phyloP scores from a whole-genome alignment of 257 asterid species.

The Leptodermis oblonga region DNA sequence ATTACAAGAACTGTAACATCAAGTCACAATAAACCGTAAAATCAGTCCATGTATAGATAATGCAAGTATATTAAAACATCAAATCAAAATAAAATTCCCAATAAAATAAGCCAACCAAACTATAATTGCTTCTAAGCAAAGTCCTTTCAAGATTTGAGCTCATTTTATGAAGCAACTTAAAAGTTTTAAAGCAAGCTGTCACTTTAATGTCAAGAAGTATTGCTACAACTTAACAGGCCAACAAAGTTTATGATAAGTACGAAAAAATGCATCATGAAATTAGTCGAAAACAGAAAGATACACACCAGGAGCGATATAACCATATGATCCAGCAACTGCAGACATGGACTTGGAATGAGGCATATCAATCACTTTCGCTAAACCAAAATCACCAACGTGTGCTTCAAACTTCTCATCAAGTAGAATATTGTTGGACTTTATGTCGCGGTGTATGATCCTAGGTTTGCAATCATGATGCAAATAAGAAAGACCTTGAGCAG shows the following conservation, averaged over 20 bases:
- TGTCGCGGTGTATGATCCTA: slow-evolving; percentile 82
- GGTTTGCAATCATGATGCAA: slow-evolving; percentile 91
- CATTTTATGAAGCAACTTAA: neutral
- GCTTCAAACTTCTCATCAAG: slow-evolving; percentile 92
- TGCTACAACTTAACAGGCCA: neutral
- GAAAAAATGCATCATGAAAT: neutral
- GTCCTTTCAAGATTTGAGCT: neutral
- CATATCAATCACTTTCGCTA: slow-evolving; percentile 95
- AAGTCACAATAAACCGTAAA: too few relatives aligned
- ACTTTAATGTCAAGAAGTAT: neutral
- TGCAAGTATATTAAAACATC: too few relatives aligned
- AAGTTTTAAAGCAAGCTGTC: neutral
- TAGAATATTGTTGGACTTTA: slow-evolving; percentile 79
- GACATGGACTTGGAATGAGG: slow-evolving; percentile 93
- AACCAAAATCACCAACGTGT: slow-evolving; percentile 93
- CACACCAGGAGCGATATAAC: slow-evolving; percentile 97
- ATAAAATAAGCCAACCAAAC: too few relatives aligned
- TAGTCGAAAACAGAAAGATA: neutral
- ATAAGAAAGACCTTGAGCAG: slow-evolving; percentile 88
- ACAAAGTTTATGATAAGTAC: neutral
- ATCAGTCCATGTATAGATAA: too few relatives aligned
- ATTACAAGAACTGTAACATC: neutral
- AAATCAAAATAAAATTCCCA: neutral
- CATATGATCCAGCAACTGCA: slow-evolving; percentile 96
- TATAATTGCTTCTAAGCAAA: neutral